Evolutionary conservation across 75 land plant genomes (phyloP).

Genomic region (Picea sitchensis): DNA sequence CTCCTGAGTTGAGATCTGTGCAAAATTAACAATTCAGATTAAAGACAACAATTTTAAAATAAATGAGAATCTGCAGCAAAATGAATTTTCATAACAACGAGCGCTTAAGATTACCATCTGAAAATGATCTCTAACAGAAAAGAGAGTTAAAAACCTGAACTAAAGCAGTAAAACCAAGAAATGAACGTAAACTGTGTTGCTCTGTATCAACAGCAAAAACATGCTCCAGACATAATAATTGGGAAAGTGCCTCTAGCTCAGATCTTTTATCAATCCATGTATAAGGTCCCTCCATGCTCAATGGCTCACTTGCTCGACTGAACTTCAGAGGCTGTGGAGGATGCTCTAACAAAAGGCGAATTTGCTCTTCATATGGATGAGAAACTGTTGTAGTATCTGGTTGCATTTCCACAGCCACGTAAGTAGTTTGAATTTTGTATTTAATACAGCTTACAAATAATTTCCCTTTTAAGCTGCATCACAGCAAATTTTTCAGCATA

Average conservation of each 20-base stretch:
- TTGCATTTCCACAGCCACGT: background rate
- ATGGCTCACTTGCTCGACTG: background rate
- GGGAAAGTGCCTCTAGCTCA: slow-evolving; percentile 47
- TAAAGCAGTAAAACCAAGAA: slow-evolving; percentile 91
- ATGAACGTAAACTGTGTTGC: slow-evolving; percentile 86
- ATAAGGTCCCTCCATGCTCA: slow-evolving; percentile 39
- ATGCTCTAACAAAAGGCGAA: slow-evolving; percentile 29
- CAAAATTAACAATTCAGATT: background rate
- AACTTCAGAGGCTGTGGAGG: slow-evolving; percentile 13
- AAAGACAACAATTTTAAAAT: background rate
- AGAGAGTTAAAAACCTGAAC: slow-evolving; percentile 64
- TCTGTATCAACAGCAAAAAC: slow-evolving; percentile 95
- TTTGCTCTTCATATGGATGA: slow-evolving; percentile 59
- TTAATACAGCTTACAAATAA: background rate
- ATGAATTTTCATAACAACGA: background rate
- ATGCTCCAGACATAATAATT: slow-evolving; percentile 37
- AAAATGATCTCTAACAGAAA: background rate
- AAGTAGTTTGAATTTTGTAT: background rate
- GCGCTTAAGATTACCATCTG: background rate
- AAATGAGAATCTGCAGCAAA: background rate
- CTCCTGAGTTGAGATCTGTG: slow-evolving; percentile 78
- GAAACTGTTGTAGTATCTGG: slow-evolving; percentile 14
- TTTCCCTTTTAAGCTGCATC: background rate
- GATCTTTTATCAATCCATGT: slow-evolving; percentile 70
- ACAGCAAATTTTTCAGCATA: background rate